Percentiles rank a stretch among this genome's conserved stretches.
Conservation (phyloP, 306 rosid species). For the Cucurbita pepo region DNA sequence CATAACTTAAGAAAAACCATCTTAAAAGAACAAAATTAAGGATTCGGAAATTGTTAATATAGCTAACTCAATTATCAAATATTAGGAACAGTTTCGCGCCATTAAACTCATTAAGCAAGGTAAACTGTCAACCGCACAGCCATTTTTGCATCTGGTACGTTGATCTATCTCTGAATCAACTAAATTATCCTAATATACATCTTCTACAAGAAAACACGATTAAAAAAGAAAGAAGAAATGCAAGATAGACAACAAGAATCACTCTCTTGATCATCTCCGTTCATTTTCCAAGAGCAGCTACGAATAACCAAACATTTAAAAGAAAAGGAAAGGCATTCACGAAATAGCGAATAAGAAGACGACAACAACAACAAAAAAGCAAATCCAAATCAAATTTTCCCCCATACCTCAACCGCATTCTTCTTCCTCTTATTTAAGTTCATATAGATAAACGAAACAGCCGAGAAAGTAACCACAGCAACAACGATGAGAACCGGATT, state of each 20-base stretch:
- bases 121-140: background rate
- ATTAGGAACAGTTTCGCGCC: background rate
- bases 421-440: conserved; percentile 28
- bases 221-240: background rate
- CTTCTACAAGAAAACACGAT: background rate
- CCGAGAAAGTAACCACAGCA: conserved; percentile 53
- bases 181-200: background rate
- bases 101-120: background rate
- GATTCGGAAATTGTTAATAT: background rate
- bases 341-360: background rate
- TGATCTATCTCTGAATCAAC: background rate
- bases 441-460: conserved; percentile 41
- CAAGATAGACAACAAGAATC: background rate
- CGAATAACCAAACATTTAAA: background rate
- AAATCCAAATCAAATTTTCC: background rate
- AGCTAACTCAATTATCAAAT: background rate
- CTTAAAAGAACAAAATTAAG: background rate
- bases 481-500: conserved; percentile 32
- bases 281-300: background rate
- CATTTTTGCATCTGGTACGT: background rate
- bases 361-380: background rate
- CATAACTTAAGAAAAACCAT: background rate
- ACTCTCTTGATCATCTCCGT: background rate
- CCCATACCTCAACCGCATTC: conserved; percentile 29
- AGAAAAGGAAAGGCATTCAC: background rate